Conservation (phyloP, 2,329 filamentous ascomycete species). For the Cordyceps farinosa region DNA sequence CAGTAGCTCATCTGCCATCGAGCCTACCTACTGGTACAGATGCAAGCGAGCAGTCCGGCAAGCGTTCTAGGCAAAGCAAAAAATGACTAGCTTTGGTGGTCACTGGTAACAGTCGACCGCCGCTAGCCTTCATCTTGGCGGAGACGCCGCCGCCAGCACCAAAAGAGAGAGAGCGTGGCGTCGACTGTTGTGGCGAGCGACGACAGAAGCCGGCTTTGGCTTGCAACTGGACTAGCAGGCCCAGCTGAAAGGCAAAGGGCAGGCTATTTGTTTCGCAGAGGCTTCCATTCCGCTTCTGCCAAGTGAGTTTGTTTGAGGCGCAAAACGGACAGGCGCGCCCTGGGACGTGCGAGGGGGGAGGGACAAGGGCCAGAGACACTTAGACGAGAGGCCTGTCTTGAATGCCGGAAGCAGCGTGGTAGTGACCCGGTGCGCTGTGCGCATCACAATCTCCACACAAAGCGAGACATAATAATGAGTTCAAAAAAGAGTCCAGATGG, state of each 20-base stretch:
- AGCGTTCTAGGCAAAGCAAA: not conserved
- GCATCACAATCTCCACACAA: not conserved
- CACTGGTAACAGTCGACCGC: not conserved
- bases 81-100: not conserved
- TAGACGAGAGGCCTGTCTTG: not conserved
- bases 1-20: not conserved
- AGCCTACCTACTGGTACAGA: not conserved
- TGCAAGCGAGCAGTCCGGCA: not conserved
- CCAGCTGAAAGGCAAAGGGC: slow-evolving; percentile 1
- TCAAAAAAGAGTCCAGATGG: not conserved
- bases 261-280: not conserved
- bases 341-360: not conserved
- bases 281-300: not conserved
- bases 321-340: not conserved
- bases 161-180: not conserved
- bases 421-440: not conserved
- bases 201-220: not conserved
- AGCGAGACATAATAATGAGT: slow-evolving; percentile 5
- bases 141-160: not conserved
- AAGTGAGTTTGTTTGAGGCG: not conserved
- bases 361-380: not conserved
- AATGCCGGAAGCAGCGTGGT: slow-evolving; percentile 9
- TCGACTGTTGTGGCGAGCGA: not conserved
- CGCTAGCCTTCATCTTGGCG: not conserved
- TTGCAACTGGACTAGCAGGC: not conserved